Evolutionary conservation across 2,329 filamentous ascomycete species (phyloP).

Genomic region (Sporothrix pseudoabietina): DNA sequence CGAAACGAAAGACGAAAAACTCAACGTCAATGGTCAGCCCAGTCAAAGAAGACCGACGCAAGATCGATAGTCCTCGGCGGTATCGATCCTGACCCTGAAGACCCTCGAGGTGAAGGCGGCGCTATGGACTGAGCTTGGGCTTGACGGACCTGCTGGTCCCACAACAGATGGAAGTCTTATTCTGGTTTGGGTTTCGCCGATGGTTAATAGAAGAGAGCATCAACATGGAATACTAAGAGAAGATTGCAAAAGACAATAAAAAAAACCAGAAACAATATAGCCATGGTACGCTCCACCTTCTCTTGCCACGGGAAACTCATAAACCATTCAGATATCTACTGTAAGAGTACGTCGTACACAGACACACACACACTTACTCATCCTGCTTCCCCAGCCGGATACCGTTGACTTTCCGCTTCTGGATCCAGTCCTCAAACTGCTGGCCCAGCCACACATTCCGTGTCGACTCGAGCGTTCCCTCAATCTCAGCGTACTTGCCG

Average conservation of each 20-base stretch:
- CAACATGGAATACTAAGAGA: neutral
- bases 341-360: neutral
- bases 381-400: constrained; percentile 26
- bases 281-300: neutral
- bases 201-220: neutral
- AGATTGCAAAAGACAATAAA: neutral
- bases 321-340: neutral
- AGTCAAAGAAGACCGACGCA: neutral
- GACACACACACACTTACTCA: neutral
- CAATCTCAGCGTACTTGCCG: constrained; percentile 37
- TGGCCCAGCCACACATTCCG: constrained; percentile 39
- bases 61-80: neutral
- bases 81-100: neutral
- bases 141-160: neutral
- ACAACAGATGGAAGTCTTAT: neutral
- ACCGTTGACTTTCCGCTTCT: constrained; percentile 6
- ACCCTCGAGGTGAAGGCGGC: neutral
- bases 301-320: neutral
- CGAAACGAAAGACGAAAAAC: neutral
- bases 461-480: constrained; percentile 37
- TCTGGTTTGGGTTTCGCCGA: constrained; percentile 21
- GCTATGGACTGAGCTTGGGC: neutral
- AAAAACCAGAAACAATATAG: neutral
- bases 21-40: neutral
- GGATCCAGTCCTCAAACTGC: constrained; percentile 33